Conservation (phyloP, 1,284 basidiomycete genomes). For the Leccinum proliferum region DNA sequence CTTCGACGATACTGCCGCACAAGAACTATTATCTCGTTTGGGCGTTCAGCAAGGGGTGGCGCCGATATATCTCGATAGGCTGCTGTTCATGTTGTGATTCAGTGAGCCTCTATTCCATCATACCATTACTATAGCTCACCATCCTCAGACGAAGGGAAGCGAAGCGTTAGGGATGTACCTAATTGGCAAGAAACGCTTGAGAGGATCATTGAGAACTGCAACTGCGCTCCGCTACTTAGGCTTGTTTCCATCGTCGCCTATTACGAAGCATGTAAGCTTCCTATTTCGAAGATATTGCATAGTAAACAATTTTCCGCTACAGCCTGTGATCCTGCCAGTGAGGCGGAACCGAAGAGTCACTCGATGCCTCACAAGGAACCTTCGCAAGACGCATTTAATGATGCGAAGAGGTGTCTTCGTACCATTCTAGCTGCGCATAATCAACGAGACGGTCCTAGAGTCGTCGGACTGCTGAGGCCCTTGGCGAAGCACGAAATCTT, state of each 20-base stretch:
- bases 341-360: neutral
- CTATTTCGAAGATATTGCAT: neutral
- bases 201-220: conserved; percentile 8
- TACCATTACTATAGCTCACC: neutral
- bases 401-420: conserved; percentile 9
- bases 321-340: conserved; percentile 9
- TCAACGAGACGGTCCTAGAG: conserved; percentile 18
- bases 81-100: conserved; percentile 27
- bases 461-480: conserved; percentile 21
- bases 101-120: conserved; percentile 10
- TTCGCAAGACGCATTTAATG: conserved; percentile 1
- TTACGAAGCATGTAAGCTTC: conserved; percentile 20
- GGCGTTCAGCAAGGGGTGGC: conserved; percentile 10
- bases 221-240: conserved; percentile 12
- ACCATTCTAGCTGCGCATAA: conserved; percentile 8
- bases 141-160: conserved; percentile 20
- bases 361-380: neutral
- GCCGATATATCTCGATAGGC: conserved; percentile 22
- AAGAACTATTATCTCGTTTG: conserved; percentile 12
- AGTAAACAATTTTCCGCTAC: neutral
- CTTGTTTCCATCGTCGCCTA: conserved; percentile 24
- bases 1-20: conserved; percentile 21
- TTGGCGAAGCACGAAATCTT: conserved; percentile 14
- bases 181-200: conserved; percentile 10
- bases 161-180: conserved; percentile 12